A percentile compares a stretch with the other conserved stretches of the same genome.
Evolutionary conservation across 129 eudicot genomes (phyloP).

Genomic region (Pseudognaphalium luteoalbum): DNA sequence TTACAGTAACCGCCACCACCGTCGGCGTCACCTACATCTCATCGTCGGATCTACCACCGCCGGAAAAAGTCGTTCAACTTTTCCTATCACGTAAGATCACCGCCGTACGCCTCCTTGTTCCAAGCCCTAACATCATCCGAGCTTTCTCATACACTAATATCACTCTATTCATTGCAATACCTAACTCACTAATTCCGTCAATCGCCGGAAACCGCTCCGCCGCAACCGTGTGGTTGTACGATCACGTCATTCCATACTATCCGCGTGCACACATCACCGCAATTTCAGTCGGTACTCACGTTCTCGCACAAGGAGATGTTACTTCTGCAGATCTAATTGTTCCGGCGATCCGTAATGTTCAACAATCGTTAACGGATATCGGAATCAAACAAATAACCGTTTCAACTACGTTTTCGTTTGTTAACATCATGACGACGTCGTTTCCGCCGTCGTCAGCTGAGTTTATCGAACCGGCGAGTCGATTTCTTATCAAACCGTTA

Average conservation of each 20-base stretch:
- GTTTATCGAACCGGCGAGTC: slow-evolving; percentile 54
- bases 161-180: slow-evolving; percentile 74
- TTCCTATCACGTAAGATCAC: slow-evolving; percentile 49
- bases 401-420: slow-evolving; percentile 77
- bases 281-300: slow-evolving; percentile 73
- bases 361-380: slow-evolving; percentile 44
- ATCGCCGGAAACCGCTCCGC: slow-evolving; percentile 69
- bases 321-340: slow-evolving; percentile 49
- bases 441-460: slow-evolving; percentile 91
- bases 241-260: slow-evolving; percentile 74
- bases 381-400: slow-evolving; percentile 63
- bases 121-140: slow-evolving; percentile 60
- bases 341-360: slow-evolving; percentile 74
- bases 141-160: slow-evolving; percentile 75
- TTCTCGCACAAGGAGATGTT: slow-evolving; percentile 30
- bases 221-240: slow-evolving; percentile 61
- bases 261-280: slow-evolving; percentile 72
- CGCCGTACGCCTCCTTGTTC: slow-evolving; percentile 59
- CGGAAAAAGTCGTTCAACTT: slow-evolving; percentile 47
- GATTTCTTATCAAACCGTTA: slow-evolving; percentile 52
- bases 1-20: slow-evolving; percentile 45
- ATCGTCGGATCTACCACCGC: slow-evolving; percentile 45
- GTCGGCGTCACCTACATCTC: slow-evolving; percentile 68
- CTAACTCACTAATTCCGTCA: slow-evolving; percentile 57
- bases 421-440: slow-evolving; percentile 51